A percentile compares a stretch with the other conserved stretches of the same genome.
Conservation (phyloP, 1,139 yeast species). For the Lodderomyces theae region DNA sequence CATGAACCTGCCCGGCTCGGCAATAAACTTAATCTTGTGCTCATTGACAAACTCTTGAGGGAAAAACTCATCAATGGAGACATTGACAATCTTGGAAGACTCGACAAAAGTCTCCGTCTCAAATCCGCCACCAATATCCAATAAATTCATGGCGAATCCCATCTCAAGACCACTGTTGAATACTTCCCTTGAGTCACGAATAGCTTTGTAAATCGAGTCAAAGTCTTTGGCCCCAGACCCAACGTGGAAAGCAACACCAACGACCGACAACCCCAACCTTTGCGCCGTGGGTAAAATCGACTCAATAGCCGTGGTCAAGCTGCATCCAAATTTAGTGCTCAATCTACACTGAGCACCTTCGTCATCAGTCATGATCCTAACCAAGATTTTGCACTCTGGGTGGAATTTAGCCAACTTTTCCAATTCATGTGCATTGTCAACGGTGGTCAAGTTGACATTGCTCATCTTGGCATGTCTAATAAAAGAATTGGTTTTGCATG, state of each 20-base stretch:
- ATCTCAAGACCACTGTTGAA: conserved; percentile 56
- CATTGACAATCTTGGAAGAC: conserved; percentile 58
- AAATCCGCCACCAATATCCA: conserved; percentile 97
- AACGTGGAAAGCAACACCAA: conserved; percentile 92
- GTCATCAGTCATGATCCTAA: conserved; percentile 90
- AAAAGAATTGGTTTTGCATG: conserved; percentile 84
- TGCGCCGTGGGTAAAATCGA: conserved; percentile 62
- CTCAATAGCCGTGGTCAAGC: conserved; percentile 49
- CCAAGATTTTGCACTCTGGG: conserved; percentile 66
- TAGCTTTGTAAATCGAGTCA: conserved; percentile 65
- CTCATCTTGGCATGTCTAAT: conserved; percentile 63
- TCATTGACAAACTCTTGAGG: conserved; percentile 35
- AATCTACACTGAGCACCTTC: conserved; percentile 83
- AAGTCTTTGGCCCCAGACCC: conserved; percentile 92
- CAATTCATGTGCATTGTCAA: conserved; percentile 85
- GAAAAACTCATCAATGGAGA: conserved; percentile 57
- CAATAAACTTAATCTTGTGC: conserved; percentile 58
- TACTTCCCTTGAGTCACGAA: conserved; percentile 66
- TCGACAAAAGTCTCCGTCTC: conserved; percentile 62
- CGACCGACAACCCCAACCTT: conserved; percentile 58
- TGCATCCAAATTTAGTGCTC: conserved; percentile 88
- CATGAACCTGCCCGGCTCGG: conserved; percentile 93
- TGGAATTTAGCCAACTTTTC: conserved; percentile 66
- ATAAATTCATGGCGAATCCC: conserved; percentile 51
- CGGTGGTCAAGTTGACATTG: conserved; percentile 73